These are phyloP conservation scores for Penicillium angulare DNA, from an alignment of 495 filamentous ascomycete genomes.

Conservation along the genomic window DNA sequence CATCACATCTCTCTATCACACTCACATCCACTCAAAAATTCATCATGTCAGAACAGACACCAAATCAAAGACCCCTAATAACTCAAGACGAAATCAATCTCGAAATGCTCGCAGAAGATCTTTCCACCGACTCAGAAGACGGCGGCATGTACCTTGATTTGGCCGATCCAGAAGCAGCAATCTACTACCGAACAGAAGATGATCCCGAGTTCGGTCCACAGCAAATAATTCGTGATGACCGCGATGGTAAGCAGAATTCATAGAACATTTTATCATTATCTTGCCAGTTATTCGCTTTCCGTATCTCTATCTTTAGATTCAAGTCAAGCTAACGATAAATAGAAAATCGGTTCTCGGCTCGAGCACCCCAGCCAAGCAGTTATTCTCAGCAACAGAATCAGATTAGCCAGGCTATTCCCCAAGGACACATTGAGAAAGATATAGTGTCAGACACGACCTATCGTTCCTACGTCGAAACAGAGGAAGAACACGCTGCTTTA, in stretches of 20 bases:
- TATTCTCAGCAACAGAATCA: slow-evolving; percentile 8
- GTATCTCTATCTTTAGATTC: not conserved
- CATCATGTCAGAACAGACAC: not conserved
- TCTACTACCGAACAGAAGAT: too few species aligned
- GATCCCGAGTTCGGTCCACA: not conserved
- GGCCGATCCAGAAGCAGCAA: not conserved
- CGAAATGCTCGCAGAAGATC: not conserved
- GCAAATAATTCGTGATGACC: not conserved
- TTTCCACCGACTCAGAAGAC: not conserved
- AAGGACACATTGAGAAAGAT: too few species aligned
- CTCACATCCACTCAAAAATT: too few species aligned
- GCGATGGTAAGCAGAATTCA: not conserved
- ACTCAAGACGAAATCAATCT: not conserved
- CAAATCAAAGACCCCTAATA: not conserved
- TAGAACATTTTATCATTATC: too few species aligned
- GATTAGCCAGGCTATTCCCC: too few species aligned
- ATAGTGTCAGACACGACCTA: too few species aligned
- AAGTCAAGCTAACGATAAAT: not conserved
- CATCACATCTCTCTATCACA: too few species aligned
- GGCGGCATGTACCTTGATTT: slow-evolving; percentile 11
- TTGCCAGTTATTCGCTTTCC: not conserved
- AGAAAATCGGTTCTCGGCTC: not conserved
- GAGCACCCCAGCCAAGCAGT: not conserved
- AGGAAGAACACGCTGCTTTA: slow-evolving; percentile 37
- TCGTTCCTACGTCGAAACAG: too few species aligned